phyloP scores from a whole-genome alignment of 768 basidiomycete genomes.

The Scleroderma citrinum region DNA sequence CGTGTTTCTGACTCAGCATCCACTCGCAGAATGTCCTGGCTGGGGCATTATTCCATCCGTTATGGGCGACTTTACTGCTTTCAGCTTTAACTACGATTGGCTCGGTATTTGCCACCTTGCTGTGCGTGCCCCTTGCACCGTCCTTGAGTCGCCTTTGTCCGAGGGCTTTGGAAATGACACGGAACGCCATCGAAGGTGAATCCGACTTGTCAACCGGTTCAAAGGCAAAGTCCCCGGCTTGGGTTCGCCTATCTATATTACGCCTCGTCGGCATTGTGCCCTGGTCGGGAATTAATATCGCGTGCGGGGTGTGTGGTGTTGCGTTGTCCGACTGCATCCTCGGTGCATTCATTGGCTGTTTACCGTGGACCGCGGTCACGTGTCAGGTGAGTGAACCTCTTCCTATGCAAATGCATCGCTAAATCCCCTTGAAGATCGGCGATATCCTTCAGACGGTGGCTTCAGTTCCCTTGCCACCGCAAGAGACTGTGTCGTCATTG shows the following conservation, averaged over 20 bases:
- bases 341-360: constrained; percentile 75
- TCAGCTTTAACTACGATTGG: constrained; percentile 85
- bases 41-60: constrained; percentile 80
- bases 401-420: constrained; percentile 12
- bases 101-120: constrained; percentile 72
- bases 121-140: constrained; percentile 81
- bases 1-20: constrained; percentile 13
- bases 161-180: constrained; percentile 77
- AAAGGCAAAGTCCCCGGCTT: constrained; percentile 40
- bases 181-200: constrained; percentile 70
- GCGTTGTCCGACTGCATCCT: constrained; percentile 66
- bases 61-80: constrained; percentile 74
- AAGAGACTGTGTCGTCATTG: constrained; percentile 80
- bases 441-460: constrained; percentile 84
- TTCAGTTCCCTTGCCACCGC: constrained; percentile 59
- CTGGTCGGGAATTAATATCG: constrained; percentile 97
- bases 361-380: constrained; percentile 91
- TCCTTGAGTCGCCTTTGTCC: constrained; percentile 79
- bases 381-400: constrained; percentile 56
- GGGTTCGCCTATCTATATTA: constrained; percentile 85
- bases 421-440: constrained; percentile 51
- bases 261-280: constrained; percentile 91
- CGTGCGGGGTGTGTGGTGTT: constrained; percentile 89
- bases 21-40: constrained; percentile 76
- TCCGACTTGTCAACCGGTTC: constrained; percentile 38